Conservation (phyloP, 345 rosid species). For the Erucastrum elatum region DNA sequence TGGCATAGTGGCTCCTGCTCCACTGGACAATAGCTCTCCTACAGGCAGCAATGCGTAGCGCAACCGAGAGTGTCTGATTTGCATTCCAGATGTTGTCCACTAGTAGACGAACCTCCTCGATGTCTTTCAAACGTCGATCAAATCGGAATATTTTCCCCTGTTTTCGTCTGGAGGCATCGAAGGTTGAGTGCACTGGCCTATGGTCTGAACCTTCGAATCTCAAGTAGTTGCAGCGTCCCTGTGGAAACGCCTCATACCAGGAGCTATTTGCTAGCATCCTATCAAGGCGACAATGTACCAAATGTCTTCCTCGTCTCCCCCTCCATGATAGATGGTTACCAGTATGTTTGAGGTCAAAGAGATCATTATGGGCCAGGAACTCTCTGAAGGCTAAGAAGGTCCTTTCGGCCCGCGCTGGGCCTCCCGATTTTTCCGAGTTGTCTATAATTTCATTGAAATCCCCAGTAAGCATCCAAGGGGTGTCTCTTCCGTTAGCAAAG, state of each 20-base stretch:
- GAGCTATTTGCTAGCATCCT: neutral
- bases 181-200: neutral
- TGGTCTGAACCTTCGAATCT: neutral
- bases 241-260: neutral
- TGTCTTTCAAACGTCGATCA: neutral
- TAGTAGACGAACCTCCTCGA: neutral
- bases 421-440: neutral
- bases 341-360: neutral
- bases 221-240: neutral
- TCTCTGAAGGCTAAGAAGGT: neutral
- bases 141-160: neutral
- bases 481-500: neutral
- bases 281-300: neutral
- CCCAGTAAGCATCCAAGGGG: neutral
- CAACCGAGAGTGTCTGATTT: neutral
- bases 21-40: neutral
- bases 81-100: neutral
- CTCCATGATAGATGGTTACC: neutral
- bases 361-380: neutral
- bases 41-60: neutral
- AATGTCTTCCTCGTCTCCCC: neutral
- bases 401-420: neutral
- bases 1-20: neutral
- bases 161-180: neutral
- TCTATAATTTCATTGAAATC: neutral